phyloP scores from a whole-genome alignment of 306 rosid genomes.

The Potentilla sterilis region DNA sequence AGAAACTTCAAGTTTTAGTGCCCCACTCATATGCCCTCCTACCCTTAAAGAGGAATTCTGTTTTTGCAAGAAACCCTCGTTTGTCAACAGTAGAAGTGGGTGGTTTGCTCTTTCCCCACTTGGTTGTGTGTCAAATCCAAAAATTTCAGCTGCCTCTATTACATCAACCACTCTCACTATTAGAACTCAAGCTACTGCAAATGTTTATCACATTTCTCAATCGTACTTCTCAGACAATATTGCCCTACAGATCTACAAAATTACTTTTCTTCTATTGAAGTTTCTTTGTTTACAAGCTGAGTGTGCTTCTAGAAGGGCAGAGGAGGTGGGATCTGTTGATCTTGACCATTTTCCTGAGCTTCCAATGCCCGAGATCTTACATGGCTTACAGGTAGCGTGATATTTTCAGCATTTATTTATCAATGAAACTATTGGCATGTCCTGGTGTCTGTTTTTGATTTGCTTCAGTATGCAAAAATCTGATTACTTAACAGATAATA shows the following conservation, averaged over 20 bases:
- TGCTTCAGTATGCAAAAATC: not conserved
- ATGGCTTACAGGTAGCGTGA: slow-evolving; percentile 72
- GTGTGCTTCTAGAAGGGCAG: slow-evolving; percentile 86
- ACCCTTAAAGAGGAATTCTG: slow-evolving; percentile 76
- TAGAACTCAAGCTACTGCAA: slow-evolving; percentile 49
- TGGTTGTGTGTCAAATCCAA: slow-evolving; percentile 59
- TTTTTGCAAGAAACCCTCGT: slow-evolving; percentile 58
- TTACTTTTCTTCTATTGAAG: slow-evolving; percentile 69
- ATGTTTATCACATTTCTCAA: slow-evolving; percentile 38
- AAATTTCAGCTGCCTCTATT: slow-evolving; percentile 49
- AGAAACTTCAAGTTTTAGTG: slow-evolving; percentile 45
- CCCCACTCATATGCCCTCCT: slow-evolving; percentile 75
- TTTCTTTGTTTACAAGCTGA: slow-evolving; percentile 90
- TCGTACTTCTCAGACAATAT: slow-evolving; percentile 69
- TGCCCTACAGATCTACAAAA: slow-evolving; percentile 72
- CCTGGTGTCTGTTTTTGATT: not conserved
- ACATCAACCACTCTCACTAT: slow-evolving; percentile 32
- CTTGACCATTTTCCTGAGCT: slow-evolving; percentile 94
- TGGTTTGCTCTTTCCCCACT: slow-evolving; percentile 85
- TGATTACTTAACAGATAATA: not conserved
- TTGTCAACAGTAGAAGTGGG: slow-evolving; percentile 63
- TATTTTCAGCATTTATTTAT: not conserved
- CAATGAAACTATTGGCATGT: not conserved
- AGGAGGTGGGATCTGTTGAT: slow-evolving; percentile 90
- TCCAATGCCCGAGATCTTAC: slow-evolving; percentile 94